Evolutionary conservation across 176 grass and related monocot genomes (phyloP).

Genomic region (Typha latifolia): DNA sequence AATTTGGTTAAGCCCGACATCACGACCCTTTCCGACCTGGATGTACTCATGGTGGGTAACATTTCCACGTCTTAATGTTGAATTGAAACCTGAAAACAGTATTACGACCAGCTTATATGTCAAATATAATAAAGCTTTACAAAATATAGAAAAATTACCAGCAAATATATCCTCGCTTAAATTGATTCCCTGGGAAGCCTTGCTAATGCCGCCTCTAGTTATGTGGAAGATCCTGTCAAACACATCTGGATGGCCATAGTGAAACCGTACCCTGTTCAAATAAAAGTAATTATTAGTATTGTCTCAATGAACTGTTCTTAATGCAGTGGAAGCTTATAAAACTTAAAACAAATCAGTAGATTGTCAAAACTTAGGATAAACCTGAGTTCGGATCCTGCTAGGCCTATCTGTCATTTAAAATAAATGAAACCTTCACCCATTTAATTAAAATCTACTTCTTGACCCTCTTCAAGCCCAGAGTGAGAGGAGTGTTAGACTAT

Average conservation of each 20-base stretch:
- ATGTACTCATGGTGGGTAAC: slow-evolving; percentile 73
- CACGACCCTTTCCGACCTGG: slow-evolving; percentile 63
- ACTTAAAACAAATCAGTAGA: too few relatives aligned
- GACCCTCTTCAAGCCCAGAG: too few relatives aligned
- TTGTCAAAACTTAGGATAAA: too few relatives aligned
- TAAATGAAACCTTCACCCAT: too few relatives aligned
- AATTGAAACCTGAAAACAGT: slow-evolving; percentile 46
- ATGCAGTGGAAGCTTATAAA: too few relatives aligned
- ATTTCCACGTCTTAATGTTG: slow-evolving; percentile 52
- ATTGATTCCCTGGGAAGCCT: slow-evolving; percentile 66
- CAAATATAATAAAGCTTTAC: neutral
- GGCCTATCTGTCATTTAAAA: too few relatives aligned
- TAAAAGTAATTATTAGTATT: too few relatives aligned
- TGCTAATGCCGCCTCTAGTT: slow-evolving; percentile 77
- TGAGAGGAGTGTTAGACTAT: too few relatives aligned
- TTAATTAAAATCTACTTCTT: too few relatives aligned
- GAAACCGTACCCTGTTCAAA: slow-evolving; percentile 45
- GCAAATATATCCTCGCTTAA: slow-evolving; percentile 73
- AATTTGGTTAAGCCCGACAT: slow-evolving; percentile 80
- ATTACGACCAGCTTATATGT: neutral
- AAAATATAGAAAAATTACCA: slow-evolving; percentile 34
- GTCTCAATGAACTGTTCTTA: too few relatives aligned
- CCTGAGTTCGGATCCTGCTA: too few relatives aligned
- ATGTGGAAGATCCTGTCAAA: slow-evolving; percentile 71
- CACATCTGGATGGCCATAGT: slow-evolving; percentile 78